These are phyloP conservation scores for Colletotrichum caudatum DNA, from an alignment of 2,329 filamentous ascomycete species.

Conservation along the genomic window DNA sequence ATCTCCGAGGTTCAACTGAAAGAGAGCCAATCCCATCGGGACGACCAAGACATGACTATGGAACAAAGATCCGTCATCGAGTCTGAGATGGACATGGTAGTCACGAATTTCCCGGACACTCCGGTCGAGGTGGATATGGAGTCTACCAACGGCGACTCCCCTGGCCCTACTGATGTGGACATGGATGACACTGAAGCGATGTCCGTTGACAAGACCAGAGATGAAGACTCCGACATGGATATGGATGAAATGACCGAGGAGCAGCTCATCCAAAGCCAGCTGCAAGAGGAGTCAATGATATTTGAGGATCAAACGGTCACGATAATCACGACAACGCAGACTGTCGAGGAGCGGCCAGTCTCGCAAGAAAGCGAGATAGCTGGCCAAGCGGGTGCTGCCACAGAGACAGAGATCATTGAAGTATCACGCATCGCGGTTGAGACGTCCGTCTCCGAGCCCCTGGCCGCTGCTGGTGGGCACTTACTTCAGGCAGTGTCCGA, in stretches of 20 bases:
- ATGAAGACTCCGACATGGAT: slow-evolving; percentile 24
- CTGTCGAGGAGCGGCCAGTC: not conserved
- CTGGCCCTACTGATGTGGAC: slow-evolving; percentile 31
- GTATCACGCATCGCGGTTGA: slow-evolving; percentile 11
- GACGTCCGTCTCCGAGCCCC: not conserved
- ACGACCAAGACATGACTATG: not conserved
- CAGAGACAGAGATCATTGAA: not conserved
- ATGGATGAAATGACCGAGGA: slow-evolving; percentile 28
- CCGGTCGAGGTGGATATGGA: slow-evolving; percentile 22
- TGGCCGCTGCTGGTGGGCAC: not conserved
- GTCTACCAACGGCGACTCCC: slow-evolving; percentile 8
- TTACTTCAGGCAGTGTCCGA: not conserved
- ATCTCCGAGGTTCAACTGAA: not conserved
- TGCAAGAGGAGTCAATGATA: slow-evolving; percentile 47
- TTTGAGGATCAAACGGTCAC: slow-evolving; percentile 52
- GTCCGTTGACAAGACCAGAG: slow-evolving; percentile 15
- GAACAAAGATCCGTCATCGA: not conserved
- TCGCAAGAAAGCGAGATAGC: not conserved
- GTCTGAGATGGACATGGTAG: slow-evolving; percentile 3
- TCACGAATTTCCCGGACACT: slow-evolving; percentile 13
- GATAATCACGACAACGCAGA: slow-evolving; percentile 1
- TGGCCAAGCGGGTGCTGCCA: not conserved
- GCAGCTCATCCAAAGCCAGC: slow-evolving; percentile 33
- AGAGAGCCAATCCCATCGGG: not conserved
- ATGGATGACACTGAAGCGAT: slow-evolving; percentile 35